Evolutionary conservation across 2,329 filamentous ascomycete genomes (phyloP).

Genomic region (Alternaria dauci): DNA sequence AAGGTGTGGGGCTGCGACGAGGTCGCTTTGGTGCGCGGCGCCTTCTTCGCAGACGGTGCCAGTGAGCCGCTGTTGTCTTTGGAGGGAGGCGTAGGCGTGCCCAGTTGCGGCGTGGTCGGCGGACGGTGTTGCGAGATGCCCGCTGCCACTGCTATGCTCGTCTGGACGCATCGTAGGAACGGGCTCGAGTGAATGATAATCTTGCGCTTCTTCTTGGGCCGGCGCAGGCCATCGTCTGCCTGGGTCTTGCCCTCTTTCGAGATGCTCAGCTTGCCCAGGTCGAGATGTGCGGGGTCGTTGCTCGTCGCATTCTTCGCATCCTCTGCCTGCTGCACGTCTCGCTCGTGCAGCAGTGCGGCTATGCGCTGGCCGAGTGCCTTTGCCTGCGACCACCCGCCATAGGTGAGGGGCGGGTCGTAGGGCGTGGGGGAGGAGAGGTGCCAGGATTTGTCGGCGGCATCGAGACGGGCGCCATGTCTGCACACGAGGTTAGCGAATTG

Average conservation of each 20-base stretch:
- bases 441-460: conserved; percentile 95
- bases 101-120: conserved; percentile 39
- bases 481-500: conserved; percentile 21
- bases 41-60: conserved; percentile 23
- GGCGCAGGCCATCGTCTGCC: neutral
- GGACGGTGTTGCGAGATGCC: conserved; percentile 75
- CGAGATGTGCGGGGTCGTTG: conserved; percentile 31
- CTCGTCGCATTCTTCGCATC: conserved; percentile 27
- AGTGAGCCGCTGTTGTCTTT: conserved; percentile 25
- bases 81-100: conserved; percentile 28
- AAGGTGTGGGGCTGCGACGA: conserved; percentile 32
- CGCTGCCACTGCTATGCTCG: conserved; percentile 84
- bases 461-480: conserved; percentile 90
- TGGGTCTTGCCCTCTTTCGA: conserved; percentile 10
- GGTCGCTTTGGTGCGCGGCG: conserved; percentile 25
- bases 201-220: conserved; percentile 67
- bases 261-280: conserved; percentile 32
- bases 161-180: conserved; percentile 91
- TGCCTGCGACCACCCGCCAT: conserved; percentile 90
- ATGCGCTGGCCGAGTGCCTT: conserved; percentile 84
- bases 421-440: conserved; percentile 90
- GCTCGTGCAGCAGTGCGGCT: conserved; percentile 69
- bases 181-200: conserved; percentile 93
- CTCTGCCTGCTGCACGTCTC: conserved; percentile 57
- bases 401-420: conserved; percentile 94